Evolutionary conservation across 2,329 filamentous ascomycete genomes (phyloP), one percentile per base, ranked within the genome.

Genomic region (Fusarium haematococcum): DNA sequence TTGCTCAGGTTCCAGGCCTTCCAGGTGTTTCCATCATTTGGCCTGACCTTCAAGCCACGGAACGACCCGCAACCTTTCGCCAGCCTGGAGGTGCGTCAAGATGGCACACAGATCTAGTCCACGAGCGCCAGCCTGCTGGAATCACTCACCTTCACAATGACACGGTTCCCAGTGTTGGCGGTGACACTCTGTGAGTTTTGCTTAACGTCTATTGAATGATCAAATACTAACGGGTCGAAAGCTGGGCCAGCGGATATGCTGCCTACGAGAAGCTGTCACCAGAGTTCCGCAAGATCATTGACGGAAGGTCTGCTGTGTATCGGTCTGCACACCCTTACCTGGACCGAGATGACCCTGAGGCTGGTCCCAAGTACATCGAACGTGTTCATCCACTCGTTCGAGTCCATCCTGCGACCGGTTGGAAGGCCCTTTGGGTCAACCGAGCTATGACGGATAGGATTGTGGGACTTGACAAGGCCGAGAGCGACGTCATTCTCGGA

Each of bases 211-310:
- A 8, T 41, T 4, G 2, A 2, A 18, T 2, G 35, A 20, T 4
- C 8, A 39, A 5, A 30, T 5, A 30, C 16, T 39, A 14, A 39
- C 10, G 5, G 2, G 3, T 27, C 4, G 9, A 27, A 37, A 58
- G 56, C 0, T 94, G 92, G 92, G 91, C 92, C 0, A 91, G 88
- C 67, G 91, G 92, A 1, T 94, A 94, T 78, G 85, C 89, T 0
- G 92, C 92, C 0, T 94, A 94, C 75, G 91, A 93, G 81, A 94
- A 94, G 82, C 86, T 94, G 0, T 92, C 90, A 2, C 92, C 92
- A 0, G 88, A 85, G 3, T 94, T 94, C 83, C 91, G 92, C 45
- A 89, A 89, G 79, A 89, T 94, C 62, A 92, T 94, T 69, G 92
- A 94, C 75, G 92, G 92, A 7, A 88, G 86, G 67, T 81, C 87